Conservation (phyloP, 2,329 filamentous ascomycete genomes). For the Cercospora nicotianae region DNA sequence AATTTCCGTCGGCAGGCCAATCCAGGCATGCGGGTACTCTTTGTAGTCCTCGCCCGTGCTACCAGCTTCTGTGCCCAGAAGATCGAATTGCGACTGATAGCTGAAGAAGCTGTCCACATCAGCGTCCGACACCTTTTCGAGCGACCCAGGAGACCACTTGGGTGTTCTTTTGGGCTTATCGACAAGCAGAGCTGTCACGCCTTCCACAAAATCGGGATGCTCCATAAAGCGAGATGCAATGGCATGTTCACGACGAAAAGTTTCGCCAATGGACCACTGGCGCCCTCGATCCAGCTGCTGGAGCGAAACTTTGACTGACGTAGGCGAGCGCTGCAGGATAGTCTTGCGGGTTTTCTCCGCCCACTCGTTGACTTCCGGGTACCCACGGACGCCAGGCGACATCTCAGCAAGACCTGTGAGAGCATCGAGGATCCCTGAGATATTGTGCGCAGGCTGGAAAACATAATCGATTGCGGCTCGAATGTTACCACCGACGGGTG, state of each 20-base stretch:
- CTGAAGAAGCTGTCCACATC: conserved; percentile 63
- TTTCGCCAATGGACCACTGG: conserved; percentile 76
- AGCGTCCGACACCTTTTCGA: conserved; percentile 63
- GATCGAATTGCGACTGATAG: conserved; percentile 51
- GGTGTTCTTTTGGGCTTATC: conserved; percentile 66
- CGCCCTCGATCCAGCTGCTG: conserved; percentile 75
- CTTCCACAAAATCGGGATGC: conserved; percentile 86
- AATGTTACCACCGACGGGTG: conserved; percentile 56
- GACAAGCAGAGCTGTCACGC: conserved; percentile 79
- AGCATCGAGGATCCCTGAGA: conserved; percentile 69
- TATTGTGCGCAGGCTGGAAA: conserved; percentile 51
- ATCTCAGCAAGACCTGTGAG: conserved; percentile 53
- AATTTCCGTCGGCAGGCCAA: conserved; percentile 72
- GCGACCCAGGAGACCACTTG: conserved; percentile 71
- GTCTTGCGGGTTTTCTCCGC: conserved; percentile 74
- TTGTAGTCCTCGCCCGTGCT: conserved; percentile 58
- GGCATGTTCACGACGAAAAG: conserved; percentile 81
- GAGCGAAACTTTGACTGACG: conserved; percentile 78
- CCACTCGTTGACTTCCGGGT: conserved; percentile 65
- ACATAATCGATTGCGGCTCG: conserved; percentile 77
- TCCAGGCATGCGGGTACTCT: conserved; percentile 69
- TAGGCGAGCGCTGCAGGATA: conserved; percentile 77
- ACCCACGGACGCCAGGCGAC: conserved; percentile 34
- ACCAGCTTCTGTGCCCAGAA: conserved; percentile 49
- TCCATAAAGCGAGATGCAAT: conserved; percentile 88